Evolutionary conservation across 352 stramenopile species (phyloP), one percentile per base, ranked within the genome.

Genomic region (Globisporangium acanthophoron): DNA sequence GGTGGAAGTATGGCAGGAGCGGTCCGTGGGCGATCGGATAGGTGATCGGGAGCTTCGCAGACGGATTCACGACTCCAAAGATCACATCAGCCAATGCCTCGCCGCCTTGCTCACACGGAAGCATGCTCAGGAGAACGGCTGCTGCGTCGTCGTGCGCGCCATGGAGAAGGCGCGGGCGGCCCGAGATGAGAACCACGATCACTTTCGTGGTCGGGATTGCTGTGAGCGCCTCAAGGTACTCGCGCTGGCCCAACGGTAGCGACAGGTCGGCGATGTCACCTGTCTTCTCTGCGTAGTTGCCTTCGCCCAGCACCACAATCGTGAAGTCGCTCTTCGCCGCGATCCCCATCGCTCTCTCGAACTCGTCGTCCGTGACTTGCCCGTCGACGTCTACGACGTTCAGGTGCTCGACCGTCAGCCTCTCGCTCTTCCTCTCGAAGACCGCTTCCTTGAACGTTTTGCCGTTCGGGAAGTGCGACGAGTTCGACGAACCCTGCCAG

Each of bases 21-120:
- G 77, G 74, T 21, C 72, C 77, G 16, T 59, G 58, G 13, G 72
- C 59, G 18, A 70, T 65, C 24, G 78, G 79, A 56, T 90, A 96
- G 31, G 85, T 96, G 57, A 96, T 85, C 12, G 86, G 85, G 16
- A 95, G 61, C 37, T 85, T 72, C 2, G 67, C 88, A 5, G 78
- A 93, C 15, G 85, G 85, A 24, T 88, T 93, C 12, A 82, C 69
- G 12, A 70, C 59, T 2, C 86, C 88, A 56, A 87, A 74, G 20
- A 95, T 47, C 4, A 95, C 62, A 21, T 92, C 76, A 0, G 77
- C 71, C 8, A 96, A 58, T 1, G 83, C 85, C 58, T 88, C 56
- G 1, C 86, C 88, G n/a, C 88, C 88, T 58, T 84, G 73, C 49
- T 92, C 80, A 37, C 88, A 92, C 3, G 82, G 83, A 21, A 96